These are phyloP conservation scores for Anthracocystis panici-leucophaei DNA, from an alignment of 1,284 basidiomycete genomes.

Conservation along the genomic window DNA sequence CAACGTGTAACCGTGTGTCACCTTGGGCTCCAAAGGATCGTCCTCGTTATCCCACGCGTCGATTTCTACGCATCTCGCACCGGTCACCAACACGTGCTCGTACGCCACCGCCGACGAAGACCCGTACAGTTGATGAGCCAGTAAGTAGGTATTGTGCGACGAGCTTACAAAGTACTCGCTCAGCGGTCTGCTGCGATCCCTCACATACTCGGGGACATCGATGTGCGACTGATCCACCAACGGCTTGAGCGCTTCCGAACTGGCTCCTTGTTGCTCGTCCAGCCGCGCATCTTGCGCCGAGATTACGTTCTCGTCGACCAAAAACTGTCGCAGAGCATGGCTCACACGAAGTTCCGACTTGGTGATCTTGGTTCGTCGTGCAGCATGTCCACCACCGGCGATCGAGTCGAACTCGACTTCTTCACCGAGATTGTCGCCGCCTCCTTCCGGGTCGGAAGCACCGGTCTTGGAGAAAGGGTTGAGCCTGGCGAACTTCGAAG, in stretches of 20 bases:
- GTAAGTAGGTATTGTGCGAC: constrained; percentile 75
- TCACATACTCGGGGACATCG: constrained; percentile 48
- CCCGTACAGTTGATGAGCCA: constrained; percentile 76
- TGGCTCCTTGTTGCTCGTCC: constrained; percentile 17
- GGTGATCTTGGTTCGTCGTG: constrained; percentile 52
- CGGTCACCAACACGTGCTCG: constrained; percentile 74
- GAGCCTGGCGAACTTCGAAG: constrained; percentile 55
- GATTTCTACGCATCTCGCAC: constrained; percentile 78
- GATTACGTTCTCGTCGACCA: constrained; percentile 47
- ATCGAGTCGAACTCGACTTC: constrained; percentile 56
- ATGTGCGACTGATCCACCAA: constrained; percentile 57
- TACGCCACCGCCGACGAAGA: constrained; percentile 75
- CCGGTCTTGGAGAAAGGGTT: constrained; percentile 56
- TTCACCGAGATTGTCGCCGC: constrained; percentile 59
- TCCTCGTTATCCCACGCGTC: constrained; percentile 75
- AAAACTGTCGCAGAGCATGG: constrained; percentile 52
- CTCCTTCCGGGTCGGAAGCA: constrained; percentile 47
- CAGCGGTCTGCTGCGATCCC: constrained; percentile 53
- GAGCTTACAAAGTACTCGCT: constrained; percentile 71
- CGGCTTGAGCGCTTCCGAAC: constrained; percentile 38
- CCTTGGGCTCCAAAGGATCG: constrained; percentile 73
- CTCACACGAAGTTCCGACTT: constrained; percentile 56
- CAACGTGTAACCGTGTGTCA: constrained; percentile 73
- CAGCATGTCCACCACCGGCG: constrained; percentile 60
- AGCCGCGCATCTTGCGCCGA: constrained; percentile 32